phyloP scores from a whole-genome alignment of 73 alveolate species.

The Strombidium stylifer region DNA sequence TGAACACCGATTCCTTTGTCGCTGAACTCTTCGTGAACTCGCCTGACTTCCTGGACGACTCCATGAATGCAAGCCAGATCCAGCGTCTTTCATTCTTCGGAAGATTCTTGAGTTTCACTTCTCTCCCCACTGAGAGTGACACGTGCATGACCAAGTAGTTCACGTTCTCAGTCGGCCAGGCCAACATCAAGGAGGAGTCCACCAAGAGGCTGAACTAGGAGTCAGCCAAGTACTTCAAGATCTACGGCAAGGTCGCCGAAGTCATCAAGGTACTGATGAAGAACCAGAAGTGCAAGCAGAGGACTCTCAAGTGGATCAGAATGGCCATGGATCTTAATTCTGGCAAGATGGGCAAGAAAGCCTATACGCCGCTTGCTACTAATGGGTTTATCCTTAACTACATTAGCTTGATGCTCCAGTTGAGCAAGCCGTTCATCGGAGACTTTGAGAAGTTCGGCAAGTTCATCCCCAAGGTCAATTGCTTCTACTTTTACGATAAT shows the following conservation, averaged over 20 bases:
- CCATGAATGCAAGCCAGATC: constrained; percentile 5
- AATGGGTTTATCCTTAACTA: constrained; percentile 32
- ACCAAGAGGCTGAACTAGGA: background rate
- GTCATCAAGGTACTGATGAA: constrained; percentile 14
- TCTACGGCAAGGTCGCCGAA: background rate
- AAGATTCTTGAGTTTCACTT: constrained; percentile 15
- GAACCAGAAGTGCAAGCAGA: constrained; percentile 18
- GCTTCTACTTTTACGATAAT: constrained; percentile 15
- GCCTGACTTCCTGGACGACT: background rate
- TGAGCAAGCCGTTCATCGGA: constrained; percentile 14
- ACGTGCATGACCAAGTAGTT: constrained; percentile 12
- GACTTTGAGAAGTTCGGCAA: background rate
- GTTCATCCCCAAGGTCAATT: constrained; percentile 4
- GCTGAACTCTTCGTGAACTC: constrained; percentile 6
- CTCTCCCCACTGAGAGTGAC: constrained; percentile 5
- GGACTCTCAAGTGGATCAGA: constrained; percentile 17
- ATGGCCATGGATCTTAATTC: constrained; percentile 2
- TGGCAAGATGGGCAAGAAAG: constrained; percentile 13
- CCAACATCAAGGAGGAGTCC: background rate
- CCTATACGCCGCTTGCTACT: constrained; percentile 31
- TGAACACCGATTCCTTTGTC: background rate
- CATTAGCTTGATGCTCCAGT: constrained; percentile 6
- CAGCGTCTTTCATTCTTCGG: constrained; percentile 17
- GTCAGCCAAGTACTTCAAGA: constrained; percentile 9
- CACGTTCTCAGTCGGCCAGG: constrained; percentile 12